These are phyloP conservation scores for Baorangia bicolor DNA, from an alignment of 768 basidiomycete species.

Conservation along the genomic window DNA sequence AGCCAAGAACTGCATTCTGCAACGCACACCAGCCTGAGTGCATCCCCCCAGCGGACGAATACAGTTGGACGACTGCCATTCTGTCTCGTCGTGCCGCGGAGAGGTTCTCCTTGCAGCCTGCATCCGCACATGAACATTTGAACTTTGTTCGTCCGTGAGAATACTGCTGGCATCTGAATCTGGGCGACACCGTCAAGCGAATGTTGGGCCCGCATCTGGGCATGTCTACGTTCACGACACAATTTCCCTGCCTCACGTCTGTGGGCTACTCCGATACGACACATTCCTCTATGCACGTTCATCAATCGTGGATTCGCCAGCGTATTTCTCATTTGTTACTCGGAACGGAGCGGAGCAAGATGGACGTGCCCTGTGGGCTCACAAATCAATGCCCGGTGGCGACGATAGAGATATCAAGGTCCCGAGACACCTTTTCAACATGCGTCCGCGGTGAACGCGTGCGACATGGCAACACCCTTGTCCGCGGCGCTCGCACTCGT, in stretches of 20 bases:
- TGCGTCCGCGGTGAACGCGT: constrained; percentile 17
- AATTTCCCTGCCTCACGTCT: constrained; percentile 2
- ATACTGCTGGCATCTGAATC: too few relatives aligned
- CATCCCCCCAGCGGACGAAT: not conserved
- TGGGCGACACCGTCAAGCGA: not conserved
- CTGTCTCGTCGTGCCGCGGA: constrained; percentile 4
- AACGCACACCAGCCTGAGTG: constrained; percentile 4
- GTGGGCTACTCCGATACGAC: not conserved
- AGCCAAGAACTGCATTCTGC: constrained; percentile 3
- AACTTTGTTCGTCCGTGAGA: constrained; percentile 10
- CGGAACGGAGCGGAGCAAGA: not conserved
- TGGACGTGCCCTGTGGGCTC: not conserved
- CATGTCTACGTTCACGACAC: constrained; percentile 9
- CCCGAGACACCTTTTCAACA: constrained; percentile 7
- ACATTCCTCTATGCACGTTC: not conserved
- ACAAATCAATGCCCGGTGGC: not conserved
- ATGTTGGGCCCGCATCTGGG: not conserved
- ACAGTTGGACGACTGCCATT: constrained; percentile 10
- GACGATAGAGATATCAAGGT: not conserved
- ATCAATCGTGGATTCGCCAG: constrained; percentile 14
- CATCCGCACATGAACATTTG: not conserved
- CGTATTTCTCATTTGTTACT: not conserved
- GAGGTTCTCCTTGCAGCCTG: not conserved
- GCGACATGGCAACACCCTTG: constrained; percentile 5
- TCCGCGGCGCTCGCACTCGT: constrained; percentile 16